These are phyloP conservation scores for Phytophthora idaei DNA, from an alignment of 352 stramenopile genomes.

Conservation along the genomic window DNA sequence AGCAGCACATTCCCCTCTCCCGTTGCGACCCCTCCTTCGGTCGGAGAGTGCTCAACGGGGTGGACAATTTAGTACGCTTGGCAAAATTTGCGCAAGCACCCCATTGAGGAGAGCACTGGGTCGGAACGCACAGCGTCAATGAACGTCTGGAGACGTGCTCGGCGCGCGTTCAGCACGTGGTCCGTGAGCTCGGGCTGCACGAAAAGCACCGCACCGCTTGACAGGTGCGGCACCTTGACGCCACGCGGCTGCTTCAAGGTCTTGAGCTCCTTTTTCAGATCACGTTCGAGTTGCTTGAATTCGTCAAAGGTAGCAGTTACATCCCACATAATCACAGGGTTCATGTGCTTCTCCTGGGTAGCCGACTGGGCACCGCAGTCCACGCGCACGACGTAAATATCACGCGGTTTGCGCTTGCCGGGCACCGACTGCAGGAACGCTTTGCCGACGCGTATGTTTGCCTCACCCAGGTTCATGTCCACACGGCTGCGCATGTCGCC, in stretches of 20 bases:
- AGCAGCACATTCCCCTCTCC: conserved; percentile 11
- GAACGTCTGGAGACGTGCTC: conserved; percentile 65
- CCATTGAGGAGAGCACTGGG: conserved; percentile 47
- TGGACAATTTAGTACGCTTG: conserved; percentile 58
- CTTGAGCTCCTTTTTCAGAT: conserved; percentile 71
- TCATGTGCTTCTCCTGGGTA: conserved; percentile 78
- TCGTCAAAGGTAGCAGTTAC: conserved; percentile 78
- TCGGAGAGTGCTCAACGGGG: conserved; percentile 19
- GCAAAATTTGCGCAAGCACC: conserved; percentile 76
- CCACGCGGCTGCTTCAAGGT: conserved; percentile 51
- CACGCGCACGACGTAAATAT: conserved; percentile 80
- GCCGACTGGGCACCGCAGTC: conserved; percentile 53
- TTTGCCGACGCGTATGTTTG: conserved; percentile 81
- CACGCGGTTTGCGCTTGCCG: conserved; percentile 46
- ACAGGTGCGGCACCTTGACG: conserved; percentile 66
- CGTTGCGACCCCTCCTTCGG: conserved; percentile 29
- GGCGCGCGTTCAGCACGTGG: conserved; percentile 70
- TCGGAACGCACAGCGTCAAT: conserved; percentile 55
- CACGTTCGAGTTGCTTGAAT: conserved; percentile 73
- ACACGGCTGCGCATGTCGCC: conserved; percentile 60
- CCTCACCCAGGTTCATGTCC: conserved; percentile 54
- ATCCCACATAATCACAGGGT: conserved; percentile 86
- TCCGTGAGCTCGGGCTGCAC: conserved; percentile 68
- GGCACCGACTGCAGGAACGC: conserved; percentile 54
- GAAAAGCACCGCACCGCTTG: conserved; percentile 68